These are phyloP conservation scores for Ogataea saltuana DNA, from an alignment of 805 yeast genomes.

Conservation along the genomic window DNA sequence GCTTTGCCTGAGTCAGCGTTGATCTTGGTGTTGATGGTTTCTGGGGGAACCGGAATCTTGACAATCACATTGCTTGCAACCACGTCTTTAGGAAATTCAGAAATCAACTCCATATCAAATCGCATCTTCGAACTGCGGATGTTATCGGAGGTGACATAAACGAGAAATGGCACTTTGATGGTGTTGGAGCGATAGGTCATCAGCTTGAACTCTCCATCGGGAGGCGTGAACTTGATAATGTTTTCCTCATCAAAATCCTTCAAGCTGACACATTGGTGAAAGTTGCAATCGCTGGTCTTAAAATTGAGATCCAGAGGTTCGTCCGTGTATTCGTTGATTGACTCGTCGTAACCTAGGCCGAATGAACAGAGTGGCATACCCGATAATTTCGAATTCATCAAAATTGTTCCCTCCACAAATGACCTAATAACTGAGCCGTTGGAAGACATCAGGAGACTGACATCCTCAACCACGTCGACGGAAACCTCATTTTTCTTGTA, in stretches of 20 bases:
- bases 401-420: slow-evolving; percentile 74
- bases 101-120: slow-evolving; percentile 60
- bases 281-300: slow-evolving; percentile 69
- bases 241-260: slow-evolving; percentile 65
- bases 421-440: slow-evolving; percentile 65
- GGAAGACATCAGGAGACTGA: slow-evolving; percentile 67
- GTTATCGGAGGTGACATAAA: slow-evolving; percentile 54
- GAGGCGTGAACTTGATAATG: slow-evolving; percentile 74
- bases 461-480: slow-evolving; percentile 72
- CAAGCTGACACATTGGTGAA: slow-evolving; percentile 84
- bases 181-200: slow-evolving; percentile 70
- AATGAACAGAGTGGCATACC: slow-evolving; percentile 86
- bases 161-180: slow-evolving; percentile 68
- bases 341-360: slow-evolving; percentile 51
- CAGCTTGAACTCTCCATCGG: slow-evolving; percentile 84
- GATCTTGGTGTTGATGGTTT: slow-evolving; percentile 48
- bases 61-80: slow-evolving; percentile 65
- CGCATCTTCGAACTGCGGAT: slow-evolving; percentile 48
- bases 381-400: slow-evolving; percentile 67
- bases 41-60: slow-evolving; percentile 69
- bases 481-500: slow-evolving; percentile 81
- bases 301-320: slow-evolving; percentile 7
- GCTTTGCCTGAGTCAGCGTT: slow-evolving; percentile 61
- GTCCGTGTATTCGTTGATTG: slow-evolving; percentile 37
- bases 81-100: slow-evolving; percentile 58